Base-by-base conservation (phyloP, 768 basidiomycete species). In the Kwoniella sp. region DNA sequence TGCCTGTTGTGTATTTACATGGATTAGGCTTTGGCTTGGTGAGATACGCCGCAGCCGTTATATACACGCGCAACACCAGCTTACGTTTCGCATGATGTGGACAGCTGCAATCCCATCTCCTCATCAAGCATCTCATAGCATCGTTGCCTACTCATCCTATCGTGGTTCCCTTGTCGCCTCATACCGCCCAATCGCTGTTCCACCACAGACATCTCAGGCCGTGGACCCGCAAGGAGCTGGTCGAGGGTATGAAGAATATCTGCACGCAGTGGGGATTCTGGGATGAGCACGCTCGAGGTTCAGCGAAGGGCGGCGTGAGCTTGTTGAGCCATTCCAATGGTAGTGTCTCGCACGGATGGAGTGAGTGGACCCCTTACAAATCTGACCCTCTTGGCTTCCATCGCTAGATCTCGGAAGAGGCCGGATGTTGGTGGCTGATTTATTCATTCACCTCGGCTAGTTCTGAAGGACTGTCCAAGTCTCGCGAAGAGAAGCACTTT, bases 321-420 rank as follows among this genome's bases (percentile, higher is more conserved):
- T 79, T 95, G 70, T 70, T 95, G 61, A 92, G 90, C 77, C 94
- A 96, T 81, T 94, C 92, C 58, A 93, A 95, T 73, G 90, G 91
- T 0, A 88, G 90, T 34, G 92, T 92, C 73, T 82, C 85, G 1
- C 93, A 96, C 78, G 89, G 89, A 4, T 96, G 94, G 94, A 83
- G 75, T 77, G 57, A 71, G 73, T 74, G 47, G 4, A 26, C 29
- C 29, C 26, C 41, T n/a, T n/a, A n/a, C n/a, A 17, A 13, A 20
- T 45, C 11, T 9, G 9, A 28, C 9, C 45, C 54, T 54, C 29
- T 23, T 47, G 9, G 37, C 8, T 55, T 28, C 25, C 23, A 53
- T n/a, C 23, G 12, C 48, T 7, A 2, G n/a, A 20, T n/a, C 15
- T 47, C n/a, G n/a, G 37, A 23, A 4, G 13, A 47, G 17, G 25